A percentile compares a stretch with the other conserved stretches of the same genome.
These are phyloP conservation scores for Xylaria arbuscula DNA, from an alignment of 2,329 filamentous ascomycete species.

Conservation along the genomic window DNA sequence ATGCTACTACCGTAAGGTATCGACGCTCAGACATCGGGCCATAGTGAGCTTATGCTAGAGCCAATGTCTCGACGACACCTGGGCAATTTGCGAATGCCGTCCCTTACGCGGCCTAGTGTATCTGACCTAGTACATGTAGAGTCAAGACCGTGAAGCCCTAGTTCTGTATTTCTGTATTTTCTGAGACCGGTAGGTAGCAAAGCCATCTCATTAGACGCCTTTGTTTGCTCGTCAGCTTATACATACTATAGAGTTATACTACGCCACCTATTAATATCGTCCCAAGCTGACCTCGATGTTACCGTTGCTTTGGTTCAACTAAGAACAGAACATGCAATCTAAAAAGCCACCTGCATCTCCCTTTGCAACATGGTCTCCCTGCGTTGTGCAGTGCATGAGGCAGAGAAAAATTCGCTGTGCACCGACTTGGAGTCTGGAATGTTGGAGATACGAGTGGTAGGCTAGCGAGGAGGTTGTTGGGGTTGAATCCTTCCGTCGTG, in stretches of 20 bases:
- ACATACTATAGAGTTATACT: no score
- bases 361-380: conserved; percentile 12
- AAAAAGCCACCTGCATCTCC: background rate
- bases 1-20: background rate
- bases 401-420: conserved; percentile 15
- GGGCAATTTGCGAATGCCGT: background rate
- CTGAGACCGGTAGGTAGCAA: background rate
- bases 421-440: conserved; percentile 9
- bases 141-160: background rate
- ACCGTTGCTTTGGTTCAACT: background rate
- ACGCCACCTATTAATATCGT: conserved; percentile 10
- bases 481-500: conserved; percentile 18
- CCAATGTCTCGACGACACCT: background rate
- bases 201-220: background rate
- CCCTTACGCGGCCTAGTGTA: background rate
- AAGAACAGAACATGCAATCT: background rate
- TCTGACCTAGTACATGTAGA: background rate
- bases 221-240: background rate
- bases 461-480: background rate
- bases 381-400: conserved; percentile 22
- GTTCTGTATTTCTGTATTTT: background rate
- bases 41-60: conserved; percentile 13
- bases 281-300: background rate
- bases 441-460: conserved; percentile 4
- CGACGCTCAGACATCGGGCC: conserved; percentile 11